A percentile compares a stretch with the other conserved stretches of the same genome.
Evolutionary conservation across 495 filamentous ascomycete species (phyloP).

Genomic region (Penicillium subrubescens): DNA sequence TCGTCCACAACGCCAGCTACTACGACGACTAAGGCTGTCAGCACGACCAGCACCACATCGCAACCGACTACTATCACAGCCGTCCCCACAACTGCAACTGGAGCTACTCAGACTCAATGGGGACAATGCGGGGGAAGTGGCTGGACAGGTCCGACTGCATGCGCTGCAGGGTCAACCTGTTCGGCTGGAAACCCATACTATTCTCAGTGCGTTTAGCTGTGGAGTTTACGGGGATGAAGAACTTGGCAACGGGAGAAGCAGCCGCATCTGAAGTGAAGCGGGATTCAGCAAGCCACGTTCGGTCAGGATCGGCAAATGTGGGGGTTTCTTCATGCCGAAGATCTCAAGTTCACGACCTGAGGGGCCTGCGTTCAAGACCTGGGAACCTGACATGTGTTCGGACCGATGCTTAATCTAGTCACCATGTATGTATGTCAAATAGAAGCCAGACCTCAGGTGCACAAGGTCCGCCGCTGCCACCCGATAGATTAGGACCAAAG

Average conservation of each 20-base stretch:
- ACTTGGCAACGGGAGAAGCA: neutral
- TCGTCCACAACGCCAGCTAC: neutral
- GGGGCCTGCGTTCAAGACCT: too few species aligned
- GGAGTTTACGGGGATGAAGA: neutral
- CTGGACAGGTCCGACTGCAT: constrained; percentile 30
- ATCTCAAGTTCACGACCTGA: too few species aligned
- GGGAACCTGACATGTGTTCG: too few species aligned
- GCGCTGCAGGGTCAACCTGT: constrained; percentile 24
- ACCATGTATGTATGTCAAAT: too few species aligned
- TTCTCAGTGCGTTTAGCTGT: constrained; percentile 22
- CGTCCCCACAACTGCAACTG: neutral
- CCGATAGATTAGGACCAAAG: too few species aligned
- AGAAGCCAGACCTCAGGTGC: too few species aligned
- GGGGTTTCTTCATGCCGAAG: too few species aligned
- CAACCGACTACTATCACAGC: constrained; percentile 3
- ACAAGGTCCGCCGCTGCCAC: too few species aligned
- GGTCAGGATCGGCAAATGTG: neutral
- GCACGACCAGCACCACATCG: neutral
- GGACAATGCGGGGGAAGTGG: constrained; percentile 45
- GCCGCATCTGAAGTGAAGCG: neutral
- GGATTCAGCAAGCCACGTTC: neutral
- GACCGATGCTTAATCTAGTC: too few species aligned
- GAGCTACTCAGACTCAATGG: constrained; percentile 12
- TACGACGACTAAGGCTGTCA: neutral
- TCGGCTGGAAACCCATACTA: constrained; percentile 17